phyloP scores from a whole-genome alignment of 2,329 filamentous ascomycete species.

The Talaromyces piceae region DNA sequence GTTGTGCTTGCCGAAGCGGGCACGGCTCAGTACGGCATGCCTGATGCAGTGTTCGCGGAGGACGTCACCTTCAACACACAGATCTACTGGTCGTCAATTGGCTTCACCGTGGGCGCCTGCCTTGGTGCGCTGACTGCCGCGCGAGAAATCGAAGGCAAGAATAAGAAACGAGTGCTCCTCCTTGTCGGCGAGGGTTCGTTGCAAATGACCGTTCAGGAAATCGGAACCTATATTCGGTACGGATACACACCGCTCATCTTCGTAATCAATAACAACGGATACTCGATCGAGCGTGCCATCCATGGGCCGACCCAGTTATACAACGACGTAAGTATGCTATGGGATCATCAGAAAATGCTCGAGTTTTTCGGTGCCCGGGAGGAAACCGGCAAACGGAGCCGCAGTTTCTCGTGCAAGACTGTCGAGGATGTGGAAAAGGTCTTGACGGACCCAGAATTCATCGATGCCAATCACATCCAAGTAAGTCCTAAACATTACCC shows the following conservation, averaged over 20 bases:
- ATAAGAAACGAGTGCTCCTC: conserved; percentile 1
- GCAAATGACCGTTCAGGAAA: conserved; percentile 15
- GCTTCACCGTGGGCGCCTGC: conserved; percentile 19
- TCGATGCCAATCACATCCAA: not conserved
- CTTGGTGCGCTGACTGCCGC: conserved; percentile 17
- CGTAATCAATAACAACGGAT: conserved; percentile 42
- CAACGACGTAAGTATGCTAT: conserved; percentile 36
- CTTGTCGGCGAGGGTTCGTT: conserved; percentile 11
- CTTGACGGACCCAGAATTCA: conserved; percentile 1
- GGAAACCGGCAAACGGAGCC: not conserved
- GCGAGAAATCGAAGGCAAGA: conserved; percentile 6
- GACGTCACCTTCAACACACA: conserved; percentile 14
- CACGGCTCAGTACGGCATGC: conserved; percentile 3
- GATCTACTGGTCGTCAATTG: conserved; percentile 23
- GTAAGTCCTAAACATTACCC: not conserved
- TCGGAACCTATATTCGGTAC: conserved; percentile 52
- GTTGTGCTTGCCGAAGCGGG: conserved; percentile 9
- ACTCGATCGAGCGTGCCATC: conserved; percentile 42
- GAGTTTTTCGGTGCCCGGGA: conserved; percentile 4
- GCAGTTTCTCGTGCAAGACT: conserved; percentile 2
- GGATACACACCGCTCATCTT: conserved; percentile 53
- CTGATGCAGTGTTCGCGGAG: not conserved
- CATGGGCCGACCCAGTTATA: conserved; percentile 29
- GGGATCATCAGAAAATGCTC: conserved; percentile 61
- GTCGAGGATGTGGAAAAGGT: conserved; percentile 5